Evolutionary conservation across 306 rosid species (phyloP).

Genomic region (Sechiopsis laciniata): DNA sequence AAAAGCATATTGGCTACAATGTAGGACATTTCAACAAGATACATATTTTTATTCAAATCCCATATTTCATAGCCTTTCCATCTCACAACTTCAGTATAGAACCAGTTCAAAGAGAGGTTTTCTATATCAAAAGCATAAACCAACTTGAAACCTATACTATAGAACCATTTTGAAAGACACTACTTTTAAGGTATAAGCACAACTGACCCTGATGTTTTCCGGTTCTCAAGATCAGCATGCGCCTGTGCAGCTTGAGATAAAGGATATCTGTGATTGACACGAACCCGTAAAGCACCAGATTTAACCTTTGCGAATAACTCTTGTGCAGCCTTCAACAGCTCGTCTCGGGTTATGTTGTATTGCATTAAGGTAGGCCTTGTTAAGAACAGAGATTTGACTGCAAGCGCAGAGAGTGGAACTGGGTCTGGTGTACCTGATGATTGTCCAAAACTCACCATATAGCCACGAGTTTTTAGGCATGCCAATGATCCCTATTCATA

Average conservation of each 20-base stretch:
- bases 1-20: neutral
- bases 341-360: conserved; percentile 49
- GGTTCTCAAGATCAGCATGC: conserved; percentile 63
- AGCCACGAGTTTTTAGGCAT: conserved; percentile 58
- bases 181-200: conserved; percentile 61
- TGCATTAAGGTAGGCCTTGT: conserved; percentile 64
- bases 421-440: conserved; percentile 84
- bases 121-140: neutral
- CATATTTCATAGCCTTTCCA: neutral
- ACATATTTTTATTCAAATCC: neutral
- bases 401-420: conserved; percentile 62
- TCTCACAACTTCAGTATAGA: neutral
- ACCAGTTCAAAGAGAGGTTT: neutral
- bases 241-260: conserved; percentile 71
- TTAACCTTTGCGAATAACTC: conserved; percentile 56
- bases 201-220: conserved; percentile 72
- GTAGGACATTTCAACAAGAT: neutral
- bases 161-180: neutral
- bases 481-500: conserved; percentile 75
- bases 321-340: conserved; percentile 51
- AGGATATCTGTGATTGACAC: conserved; percentile 74
- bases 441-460: conserved; percentile 81
- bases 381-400: conserved; percentile 62
- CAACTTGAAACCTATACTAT: neutral
- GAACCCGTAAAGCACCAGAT: conserved; percentile 51